Evolutionary conservation across 805 yeast genomes (phyloP), one percentile per base, ranked within the genome.

Genomic region (Saturnispora saitoi): DNA sequence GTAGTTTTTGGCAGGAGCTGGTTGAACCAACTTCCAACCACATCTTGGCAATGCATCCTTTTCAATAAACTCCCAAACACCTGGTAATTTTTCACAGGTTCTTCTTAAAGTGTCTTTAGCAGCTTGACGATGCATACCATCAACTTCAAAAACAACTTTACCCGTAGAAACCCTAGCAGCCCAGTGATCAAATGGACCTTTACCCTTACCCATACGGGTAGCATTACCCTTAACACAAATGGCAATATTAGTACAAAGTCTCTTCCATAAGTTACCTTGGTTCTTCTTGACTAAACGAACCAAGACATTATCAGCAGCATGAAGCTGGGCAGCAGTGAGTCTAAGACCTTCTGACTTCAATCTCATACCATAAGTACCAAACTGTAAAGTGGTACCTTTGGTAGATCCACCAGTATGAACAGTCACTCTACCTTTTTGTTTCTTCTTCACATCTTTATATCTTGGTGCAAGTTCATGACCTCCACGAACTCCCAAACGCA

Each of bases 121-220:
- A 20, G 87, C 86, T 55, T 78, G 80, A 62, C 87, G 95, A 66
- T 93, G 98, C 57, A 91, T 75, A 37, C 70, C 71, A 30, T 67
- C 71, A 61, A 90, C 80, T 70, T 93, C 99, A 61, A 90, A 88
- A 20, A 90, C 71, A 38, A 93, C 81, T 62, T 89, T 90, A 3
- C 99, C 99, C 0, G 97, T 90, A 37, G 98, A 95, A 12, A 93
- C 93, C 60, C 99, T 80, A 31, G 82, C 86, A 59, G 95, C 95
- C 98, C 98, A 93, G 70, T 88, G 93, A 60, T 88, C 96, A 63
- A 93, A 91, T 0, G 90, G 83, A 69, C 99, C 99, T 69, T 93
- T 93, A 72, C 99, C 99, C 68, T 93, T 93, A 73, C 99, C 99
- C 99, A 93, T 93, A 82, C 99, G 93, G 10, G 96, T 88, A 66